These are phyloP conservation scores for Syzygium aromaticum DNA, from an alignment of 345 rosid genomes.

Conservation along the genomic window DNA sequence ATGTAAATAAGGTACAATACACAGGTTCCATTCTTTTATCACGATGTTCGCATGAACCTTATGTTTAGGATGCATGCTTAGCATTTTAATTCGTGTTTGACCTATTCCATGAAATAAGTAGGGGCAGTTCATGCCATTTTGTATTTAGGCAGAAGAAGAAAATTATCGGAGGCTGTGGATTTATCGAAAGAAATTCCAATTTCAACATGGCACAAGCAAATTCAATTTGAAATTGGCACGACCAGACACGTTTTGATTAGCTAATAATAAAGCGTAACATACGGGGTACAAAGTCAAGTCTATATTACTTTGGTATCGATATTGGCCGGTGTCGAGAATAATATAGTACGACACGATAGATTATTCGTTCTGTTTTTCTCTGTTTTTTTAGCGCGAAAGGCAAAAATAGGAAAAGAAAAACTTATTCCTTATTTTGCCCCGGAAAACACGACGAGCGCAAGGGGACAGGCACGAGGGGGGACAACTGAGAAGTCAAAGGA, in stretches of 20 bases:
- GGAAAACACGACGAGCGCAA: neutral
- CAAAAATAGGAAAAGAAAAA: neutral
- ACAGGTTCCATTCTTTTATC: neutral
- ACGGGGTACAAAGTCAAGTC: neutral
- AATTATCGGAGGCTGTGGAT: neutral
- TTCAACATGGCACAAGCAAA: neutral
- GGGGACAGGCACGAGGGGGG: neutral
- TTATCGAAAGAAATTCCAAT: neutral
- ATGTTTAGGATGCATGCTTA: neutral
- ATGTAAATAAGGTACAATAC: neutral
- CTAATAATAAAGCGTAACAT: neutral
- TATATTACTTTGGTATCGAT: neutral
- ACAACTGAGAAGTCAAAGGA: neutral
- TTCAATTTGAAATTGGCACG: neutral
- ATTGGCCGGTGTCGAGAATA: neutral
- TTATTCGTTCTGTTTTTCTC: neutral
- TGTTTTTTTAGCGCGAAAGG: neutral
- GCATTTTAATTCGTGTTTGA: neutral
- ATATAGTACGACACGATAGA: neutral
- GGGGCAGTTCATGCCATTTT: neutral
- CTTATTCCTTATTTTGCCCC: neutral
- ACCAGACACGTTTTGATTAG: rapidly evolving
- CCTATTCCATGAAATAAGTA: neutral
- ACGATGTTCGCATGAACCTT: neutral
- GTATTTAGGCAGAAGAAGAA: neutral